Evolutionary conservation across 345 rosid species (phyloP).

Genomic region (Eucalyptus cloeziana): DNA sequence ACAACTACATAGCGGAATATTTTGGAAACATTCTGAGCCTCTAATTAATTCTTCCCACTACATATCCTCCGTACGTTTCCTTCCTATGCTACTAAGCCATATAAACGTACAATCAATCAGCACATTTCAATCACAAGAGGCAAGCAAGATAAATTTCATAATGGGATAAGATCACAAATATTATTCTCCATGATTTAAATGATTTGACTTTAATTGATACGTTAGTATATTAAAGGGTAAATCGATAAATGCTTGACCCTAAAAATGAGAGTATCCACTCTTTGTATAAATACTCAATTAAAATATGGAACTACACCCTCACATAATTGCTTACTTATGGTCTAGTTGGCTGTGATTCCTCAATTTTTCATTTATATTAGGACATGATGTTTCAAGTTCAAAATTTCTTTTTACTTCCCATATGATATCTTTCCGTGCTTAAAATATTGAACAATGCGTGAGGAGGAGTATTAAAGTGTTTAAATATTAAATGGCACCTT

Average conservation of each 20-base stretch:
- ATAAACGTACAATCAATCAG: background rate
- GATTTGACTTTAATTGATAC: background rate
- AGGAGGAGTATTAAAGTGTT: background rate
- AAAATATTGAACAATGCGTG: background rate
- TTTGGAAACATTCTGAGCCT: background rate
- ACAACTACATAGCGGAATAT: background rate
- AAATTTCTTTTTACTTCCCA: background rate
- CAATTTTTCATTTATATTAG: background rate
- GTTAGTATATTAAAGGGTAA: background rate
- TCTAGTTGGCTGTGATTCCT: background rate
- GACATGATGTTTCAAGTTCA: background rate
- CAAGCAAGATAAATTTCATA: background rate
- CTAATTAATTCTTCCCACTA: background rate
- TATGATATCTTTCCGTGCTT: background rate
- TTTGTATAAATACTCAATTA: background rate
- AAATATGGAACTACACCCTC: background rate
- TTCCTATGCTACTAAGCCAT: background rate
- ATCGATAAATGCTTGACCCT: background rate
- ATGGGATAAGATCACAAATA: background rate
- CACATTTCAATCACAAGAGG: background rate
- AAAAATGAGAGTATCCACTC: background rate
- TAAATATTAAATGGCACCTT: background rate
- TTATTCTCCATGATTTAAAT: background rate
- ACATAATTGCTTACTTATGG: background rate
- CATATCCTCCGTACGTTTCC: background rate